Evolutionary conservation across 176 grass and related monocot genomes (phyloP).

Genomic region (Oryza glaberrima): DNA sequence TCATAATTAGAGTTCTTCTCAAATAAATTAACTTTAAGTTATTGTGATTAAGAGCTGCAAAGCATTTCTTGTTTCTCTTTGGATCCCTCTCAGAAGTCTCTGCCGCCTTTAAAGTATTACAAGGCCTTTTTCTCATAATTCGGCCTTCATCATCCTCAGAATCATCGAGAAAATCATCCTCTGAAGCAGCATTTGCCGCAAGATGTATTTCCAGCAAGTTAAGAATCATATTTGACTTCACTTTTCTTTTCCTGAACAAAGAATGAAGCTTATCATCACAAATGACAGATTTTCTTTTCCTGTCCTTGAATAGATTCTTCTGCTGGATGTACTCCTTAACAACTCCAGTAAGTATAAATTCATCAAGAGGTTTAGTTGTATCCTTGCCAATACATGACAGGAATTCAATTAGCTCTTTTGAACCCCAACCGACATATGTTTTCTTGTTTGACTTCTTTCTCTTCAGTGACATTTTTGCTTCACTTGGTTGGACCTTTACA

Average conservation of each 20-base stretch:
- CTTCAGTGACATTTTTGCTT: conserved; percentile 50
- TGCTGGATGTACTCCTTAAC: conserved; percentile 70
- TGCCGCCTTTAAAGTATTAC: conserved; percentile 29
- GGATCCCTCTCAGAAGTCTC: conserved; percentile 47
- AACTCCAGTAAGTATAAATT: conserved; percentile 52
- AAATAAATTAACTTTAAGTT: conserved; percentile 79
- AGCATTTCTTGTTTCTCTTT: conserved; percentile 52
- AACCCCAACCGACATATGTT: conserved; percentile 75
- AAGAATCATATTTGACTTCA: conserved; percentile 65
- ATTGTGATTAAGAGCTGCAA: conserved; percentile 54
- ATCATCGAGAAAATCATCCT: conserved; percentile 47
- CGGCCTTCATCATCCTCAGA: conserved; percentile 50
- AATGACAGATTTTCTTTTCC: conserved; percentile 64
- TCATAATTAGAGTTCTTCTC: conserved; percentile 59
- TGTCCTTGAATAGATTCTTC: conserved; percentile 54
- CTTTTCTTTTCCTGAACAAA: conserved; percentile 72
- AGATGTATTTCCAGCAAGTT: conserved; percentile 70
- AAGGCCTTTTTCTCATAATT: conserved; percentile 37
- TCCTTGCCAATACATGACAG: conserved; percentile 63
- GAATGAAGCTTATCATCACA: conserved; percentile 62
- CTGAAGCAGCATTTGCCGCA: conserved; percentile 63
- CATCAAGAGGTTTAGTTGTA: conserved; percentile 56
- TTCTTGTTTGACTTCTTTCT: conserved; percentile 62
- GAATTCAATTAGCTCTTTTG: conserved; percentile 71
- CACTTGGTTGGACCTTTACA: conserved; percentile 41